These are phyloP conservation scores for Stromatinia cepivora DNA, from an alignment of 2,329 filamentous ascomycete species.

Conservation along the genomic window DNA sequence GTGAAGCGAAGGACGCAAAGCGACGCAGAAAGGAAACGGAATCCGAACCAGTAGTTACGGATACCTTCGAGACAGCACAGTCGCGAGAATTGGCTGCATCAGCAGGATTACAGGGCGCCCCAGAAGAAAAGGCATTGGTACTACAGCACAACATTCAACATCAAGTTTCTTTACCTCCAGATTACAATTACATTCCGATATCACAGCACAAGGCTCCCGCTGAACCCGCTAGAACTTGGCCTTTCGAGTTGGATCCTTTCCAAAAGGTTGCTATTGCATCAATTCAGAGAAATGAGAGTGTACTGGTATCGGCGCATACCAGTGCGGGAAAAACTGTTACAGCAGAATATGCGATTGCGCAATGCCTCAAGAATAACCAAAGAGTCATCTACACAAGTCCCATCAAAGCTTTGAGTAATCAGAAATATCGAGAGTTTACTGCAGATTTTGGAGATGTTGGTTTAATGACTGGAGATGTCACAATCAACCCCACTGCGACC, in stretches of 20 bases:
- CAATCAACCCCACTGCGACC: conserved; percentile 96
- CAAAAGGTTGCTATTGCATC: conserved; percentile 92
- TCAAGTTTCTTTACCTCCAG: conserved; percentile 90
- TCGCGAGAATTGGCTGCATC: conserved; percentile 80
- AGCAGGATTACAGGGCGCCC: conserved; percentile 38
- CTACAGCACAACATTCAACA: conserved; percentile 97
- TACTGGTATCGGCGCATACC: conserved; percentile 94
- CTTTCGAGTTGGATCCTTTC: conserved; percentile 95
- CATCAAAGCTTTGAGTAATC: conserved; percentile 97
- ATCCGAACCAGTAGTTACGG: conserved; percentile 80
- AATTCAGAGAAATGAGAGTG: conserved; percentile 94
- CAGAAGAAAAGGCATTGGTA: conserved; percentile 61
- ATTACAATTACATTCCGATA: conserved; percentile 93
- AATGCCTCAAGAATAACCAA: conserved; percentile 96
- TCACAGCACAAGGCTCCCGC: conserved; percentile 90
- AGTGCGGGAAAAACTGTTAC: conserved; percentile 98
- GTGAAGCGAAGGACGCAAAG: conserved; percentile 56
- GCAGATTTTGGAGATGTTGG: conserved; percentile 96
- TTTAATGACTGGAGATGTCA: conserved; percentile 98
- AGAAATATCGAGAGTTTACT: conserved; percentile 96
- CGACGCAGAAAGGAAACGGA: conserved; percentile 63
- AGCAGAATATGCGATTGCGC: conserved; percentile 96
- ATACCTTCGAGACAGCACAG: conserved; percentile 92
- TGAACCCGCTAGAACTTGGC: conserved; percentile 78
- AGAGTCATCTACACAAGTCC: conserved; percentile 98